Percentiles rank a stretch among this genome's conserved stretches.
phyloP scores from a whole-genome alignment of 306 rosid genomes.

The Alnus glutinosa region DNA sequence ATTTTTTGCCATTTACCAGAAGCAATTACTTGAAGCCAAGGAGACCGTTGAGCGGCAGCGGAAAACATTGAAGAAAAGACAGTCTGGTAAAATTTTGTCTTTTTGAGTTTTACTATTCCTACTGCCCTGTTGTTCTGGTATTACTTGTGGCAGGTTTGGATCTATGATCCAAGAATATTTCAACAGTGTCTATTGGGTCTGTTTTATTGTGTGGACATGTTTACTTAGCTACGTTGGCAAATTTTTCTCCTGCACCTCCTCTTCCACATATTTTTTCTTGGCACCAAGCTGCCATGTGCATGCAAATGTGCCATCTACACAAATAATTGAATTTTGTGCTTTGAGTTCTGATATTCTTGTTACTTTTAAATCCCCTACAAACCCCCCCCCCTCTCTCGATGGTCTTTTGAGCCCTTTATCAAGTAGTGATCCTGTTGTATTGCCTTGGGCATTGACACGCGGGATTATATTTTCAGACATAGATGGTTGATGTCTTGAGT shows the following conservation, averaged over 20 bases:
- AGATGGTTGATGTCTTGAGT: neutral
- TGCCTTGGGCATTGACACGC: neutral
- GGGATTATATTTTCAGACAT: neutral
- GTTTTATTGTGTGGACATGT: neutral
- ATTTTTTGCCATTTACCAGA: slow-evolving; percentile 43
- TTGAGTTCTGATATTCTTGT: neutral
- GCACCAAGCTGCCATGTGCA: neutral
- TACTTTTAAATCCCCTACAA: neutral
- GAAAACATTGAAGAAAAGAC: slow-evolving; percentile 86
- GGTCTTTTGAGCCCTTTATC: neutral
- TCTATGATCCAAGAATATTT: slow-evolving; percentile 10
- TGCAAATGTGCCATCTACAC: neutral
- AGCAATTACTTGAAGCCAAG: slow-evolving; percentile 80
- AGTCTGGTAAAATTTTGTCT: slow-evolving; percentile 49
- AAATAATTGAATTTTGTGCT: neutral
- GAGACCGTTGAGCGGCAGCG: slow-evolving; percentile 95
- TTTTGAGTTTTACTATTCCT: neutral
- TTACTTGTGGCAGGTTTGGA: slow-evolving; percentile 20
- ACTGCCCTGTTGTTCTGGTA: slow-evolving; percentile 7
- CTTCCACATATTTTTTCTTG: neutral
- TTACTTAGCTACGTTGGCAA: neutral
- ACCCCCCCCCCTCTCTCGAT: neutral
- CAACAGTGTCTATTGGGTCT: neutral
- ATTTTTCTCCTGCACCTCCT: neutral
- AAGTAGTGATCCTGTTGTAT: neutral